phyloP scores from a whole-genome alignment of 768 basidiomycete genomes.

The Candolleomyces eurysporus region DNA sequence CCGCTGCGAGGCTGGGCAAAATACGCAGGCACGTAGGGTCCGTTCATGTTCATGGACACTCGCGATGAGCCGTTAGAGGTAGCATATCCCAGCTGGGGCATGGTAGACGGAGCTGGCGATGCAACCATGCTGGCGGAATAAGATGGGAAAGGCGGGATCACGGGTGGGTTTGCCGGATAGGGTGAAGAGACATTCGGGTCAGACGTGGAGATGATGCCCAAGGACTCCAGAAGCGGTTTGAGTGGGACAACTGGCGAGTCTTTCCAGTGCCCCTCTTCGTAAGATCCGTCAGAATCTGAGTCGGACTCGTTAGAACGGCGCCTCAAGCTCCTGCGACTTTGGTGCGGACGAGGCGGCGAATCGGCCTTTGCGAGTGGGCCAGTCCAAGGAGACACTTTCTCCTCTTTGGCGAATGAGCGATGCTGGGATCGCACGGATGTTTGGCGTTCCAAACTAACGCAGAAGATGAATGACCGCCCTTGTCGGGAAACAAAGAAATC shows the following conservation, averaged over 20 bases:
- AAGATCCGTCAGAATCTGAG: conserved; percentile 27
- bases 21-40: conserved; percentile 31
- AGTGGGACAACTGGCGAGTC: conserved; percentile 32
- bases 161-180: conserved; percentile 18
- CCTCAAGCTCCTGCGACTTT: conserved; percentile 15
- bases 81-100: not conserved
- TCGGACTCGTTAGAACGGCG: conserved; percentile 15
- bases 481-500: not conserved
- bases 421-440: conserved; percentile 23
- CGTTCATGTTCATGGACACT: not conserved
- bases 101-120: conserved; percentile 14
- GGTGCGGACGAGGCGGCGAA: conserved; percentile 17
- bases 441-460: conserved; percentile 31
- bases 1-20: conserved; percentile 18
- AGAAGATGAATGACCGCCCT: not conserved
- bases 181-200: not conserved
- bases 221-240: conserved; percentile 27
- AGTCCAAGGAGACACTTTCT: conserved; percentile 39
- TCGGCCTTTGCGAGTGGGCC: conserved; percentile 36
- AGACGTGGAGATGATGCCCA: conserved; percentile 19
- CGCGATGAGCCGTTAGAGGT: not conserved
- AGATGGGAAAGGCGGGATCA: conserved; percentile 21
- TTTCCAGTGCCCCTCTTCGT: conserved; percentile 26
- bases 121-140: conserved; percentile 10
- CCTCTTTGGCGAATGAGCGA: conserved; percentile 16